These are phyloP conservation scores for Aspergillus conjunctus DNA, from an alignment of 495 filamentous ascomycete species.

Conservation along the genomic window DNA sequence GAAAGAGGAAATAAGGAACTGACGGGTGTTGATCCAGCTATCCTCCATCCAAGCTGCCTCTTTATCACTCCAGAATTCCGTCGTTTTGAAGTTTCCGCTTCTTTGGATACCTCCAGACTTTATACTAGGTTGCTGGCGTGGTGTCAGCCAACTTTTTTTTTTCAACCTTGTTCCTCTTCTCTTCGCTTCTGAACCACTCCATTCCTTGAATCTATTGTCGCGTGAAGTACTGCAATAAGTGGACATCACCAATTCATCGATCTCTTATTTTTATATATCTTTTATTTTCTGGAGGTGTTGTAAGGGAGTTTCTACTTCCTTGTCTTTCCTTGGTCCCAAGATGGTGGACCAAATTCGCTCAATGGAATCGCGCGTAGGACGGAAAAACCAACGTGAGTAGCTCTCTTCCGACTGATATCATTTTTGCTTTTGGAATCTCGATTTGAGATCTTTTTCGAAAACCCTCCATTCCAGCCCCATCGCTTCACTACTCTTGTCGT, in stretches of 20 bases:
- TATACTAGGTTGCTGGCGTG: constrained; percentile 12
- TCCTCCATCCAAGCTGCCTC: constrained; percentile 23
- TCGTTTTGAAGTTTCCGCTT: constrained; percentile 19
- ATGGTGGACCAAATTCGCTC: constrained; percentile 64
- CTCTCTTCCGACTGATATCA: not conserved
- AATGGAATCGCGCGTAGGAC: constrained; percentile 77
- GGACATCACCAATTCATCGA: constrained; percentile 11
- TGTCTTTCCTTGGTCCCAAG: constrained; percentile 19
- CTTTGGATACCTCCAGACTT: constrained; percentile 21
- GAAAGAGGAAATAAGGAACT: constrained; percentile 20
- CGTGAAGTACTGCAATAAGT: constrained; percentile 18
- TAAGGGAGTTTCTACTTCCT: constrained; percentile 7
- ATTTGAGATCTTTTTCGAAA: not conserved
- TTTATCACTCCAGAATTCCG: constrained; percentile 15
- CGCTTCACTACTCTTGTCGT: not conserved
- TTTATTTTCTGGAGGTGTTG: constrained; percentile 12
- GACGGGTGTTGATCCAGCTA: constrained; percentile 24
- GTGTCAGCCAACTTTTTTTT: constrained; percentile 17
- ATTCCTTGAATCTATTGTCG: constrained; percentile 23
- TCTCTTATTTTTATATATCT: constrained; percentile 16
- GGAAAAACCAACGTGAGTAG: constrained; percentile 78
- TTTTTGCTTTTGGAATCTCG: no score
- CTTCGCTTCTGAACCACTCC: constrained; percentile 10
- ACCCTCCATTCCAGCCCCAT: not conserved
- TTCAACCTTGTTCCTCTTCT: constrained; percentile 1